Base-by-base conservation (phyloP, 495 filamentous ascomycete species). In the Acidomyces sp. region DNA sequence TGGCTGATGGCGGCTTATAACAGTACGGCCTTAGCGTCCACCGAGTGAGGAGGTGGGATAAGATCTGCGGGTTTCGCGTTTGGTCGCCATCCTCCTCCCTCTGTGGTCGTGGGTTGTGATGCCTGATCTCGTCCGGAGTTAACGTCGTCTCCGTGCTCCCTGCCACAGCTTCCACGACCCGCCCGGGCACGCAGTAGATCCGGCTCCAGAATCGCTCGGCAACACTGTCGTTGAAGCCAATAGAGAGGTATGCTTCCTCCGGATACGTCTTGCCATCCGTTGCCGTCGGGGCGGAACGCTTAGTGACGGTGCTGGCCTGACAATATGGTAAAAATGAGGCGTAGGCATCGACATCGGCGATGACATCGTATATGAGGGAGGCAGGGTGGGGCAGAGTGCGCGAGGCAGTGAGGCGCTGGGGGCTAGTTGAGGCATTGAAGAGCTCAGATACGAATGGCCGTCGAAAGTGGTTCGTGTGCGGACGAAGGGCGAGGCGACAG, bases 311-410 rank as follows among this genome's bases (percentile, higher is more conserved):
- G 1, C 80, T 83, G 5, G 65, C 62, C 10, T 67, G 65, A 60
- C 85, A 85, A 73, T 90, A 92, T 6, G 88, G 88, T 22, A 94
- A 73, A 74, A 92, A 96, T 47, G 62, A 52, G 29, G 62, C 60
- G 75, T 95, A 97, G 50, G 70, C 72, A 58, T 79, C 68, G 46
- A 94, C 76, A 56, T 93, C 82, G 55, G 85, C 71, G 59, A 95
- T 82, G 23, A 94, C 65, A 41, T 64, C 63, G 77, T 85, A 95
- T 49, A 97, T 72, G 0, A 71, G 61, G 3, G 53, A 41, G 33
- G 76, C 67, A 1, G 74, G 61, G 70, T 92, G 92, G 20, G 82
- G 82, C 44, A 97, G 79, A n/a, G 69, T 78, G 45, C 82, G 80
- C 30, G 71, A 67, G 15, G 82, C 84, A 45, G 68, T 70, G 47